Evolutionary conservation across 176 grass and related monocot species (phyloP).

Genomic region (Triticum dicoccoides): DNA sequence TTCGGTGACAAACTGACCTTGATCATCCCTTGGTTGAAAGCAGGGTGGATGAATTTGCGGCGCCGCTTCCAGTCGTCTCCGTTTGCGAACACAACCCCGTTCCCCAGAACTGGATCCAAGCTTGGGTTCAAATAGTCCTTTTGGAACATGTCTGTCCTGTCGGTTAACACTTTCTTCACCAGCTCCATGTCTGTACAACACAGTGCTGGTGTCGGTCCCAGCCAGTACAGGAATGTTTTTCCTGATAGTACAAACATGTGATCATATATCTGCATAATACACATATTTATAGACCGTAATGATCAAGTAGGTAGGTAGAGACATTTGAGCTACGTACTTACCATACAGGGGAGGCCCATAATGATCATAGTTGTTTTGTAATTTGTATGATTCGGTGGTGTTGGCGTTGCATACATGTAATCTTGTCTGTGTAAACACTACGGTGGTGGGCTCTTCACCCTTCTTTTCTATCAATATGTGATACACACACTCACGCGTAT

Average conservation of each 20-base stretch:
- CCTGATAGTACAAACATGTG: slow-evolving; percentile 13
- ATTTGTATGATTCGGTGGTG: too few species aligned
- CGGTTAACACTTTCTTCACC: slow-evolving; percentile 46
- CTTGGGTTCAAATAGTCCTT: slow-evolving; percentile 31
- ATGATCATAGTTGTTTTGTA: too few species aligned
- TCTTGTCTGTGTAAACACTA: too few species aligned
- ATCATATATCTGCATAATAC: too few species aligned
- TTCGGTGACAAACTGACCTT: slow-evolving; percentile 28
- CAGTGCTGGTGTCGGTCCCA: slow-evolving; percentile 32
- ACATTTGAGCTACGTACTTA: too few species aligned
- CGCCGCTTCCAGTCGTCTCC: slow-evolving; percentile 53
- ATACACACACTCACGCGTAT: too few species aligned
- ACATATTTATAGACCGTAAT: too few species aligned
- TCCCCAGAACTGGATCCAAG: slow-evolving; percentile 25
- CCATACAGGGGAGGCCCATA: too few species aligned
- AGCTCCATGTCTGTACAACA: slow-evolving; percentile 36
- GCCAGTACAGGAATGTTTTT: slow-evolving; percentile 49
- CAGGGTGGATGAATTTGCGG: slow-evolving; percentile 42
- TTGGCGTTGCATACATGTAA: too few species aligned
- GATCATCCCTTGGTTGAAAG: slow-evolving; percentile 52
- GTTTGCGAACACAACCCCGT: slow-evolving; percentile 21
- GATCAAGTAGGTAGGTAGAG: too few species aligned
- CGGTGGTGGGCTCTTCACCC: too few species aligned
- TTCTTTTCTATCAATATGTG: too few species aligned
- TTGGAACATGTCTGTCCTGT: slow-evolving; percentile 37